phyloP scores from a whole-genome alignment of 2,329 filamentous ascomycete genomes.

The Aspergillus glaucus region DNA sequence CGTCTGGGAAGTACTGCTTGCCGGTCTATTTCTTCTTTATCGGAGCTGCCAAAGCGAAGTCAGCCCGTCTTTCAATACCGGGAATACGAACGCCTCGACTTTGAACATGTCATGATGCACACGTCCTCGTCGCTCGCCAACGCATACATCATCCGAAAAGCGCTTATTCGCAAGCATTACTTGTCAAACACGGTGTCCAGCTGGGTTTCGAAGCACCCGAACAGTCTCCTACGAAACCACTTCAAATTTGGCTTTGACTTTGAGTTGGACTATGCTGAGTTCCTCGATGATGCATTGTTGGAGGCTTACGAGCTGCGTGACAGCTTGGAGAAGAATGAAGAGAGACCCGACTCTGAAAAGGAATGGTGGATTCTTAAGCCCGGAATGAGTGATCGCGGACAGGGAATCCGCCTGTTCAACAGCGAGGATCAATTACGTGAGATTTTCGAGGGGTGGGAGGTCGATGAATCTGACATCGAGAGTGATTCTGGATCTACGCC shows the following conservation, averaged over 20 bases:
- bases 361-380: conserved; percentile 99
- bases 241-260: conserved; percentile 77
- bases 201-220: conserved; percentile 79
- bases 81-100: conserved; percentile 82
- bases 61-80: conserved; percentile 67
- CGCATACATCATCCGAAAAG: conserved; percentile 92
- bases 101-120: conserved; percentile 63
- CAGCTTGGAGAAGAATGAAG: conserved; percentile 65
- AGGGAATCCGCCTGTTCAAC: conserved; percentile 85
- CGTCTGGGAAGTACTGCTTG: conserved; percentile 52
- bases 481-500: conserved; percentile 35
- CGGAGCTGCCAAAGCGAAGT: conserved; percentile 41
- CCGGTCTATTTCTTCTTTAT: conserved; percentile 49
- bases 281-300: conserved; percentile 84
- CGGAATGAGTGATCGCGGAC: conserved; percentile 92
- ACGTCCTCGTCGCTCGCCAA: conserved; percentile 64
- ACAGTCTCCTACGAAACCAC: conserved; percentile 60
- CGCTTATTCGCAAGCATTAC: conserved; percentile 93
- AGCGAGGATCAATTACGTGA: conserved; percentile 73
- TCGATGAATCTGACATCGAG: conserved; percentile 50
- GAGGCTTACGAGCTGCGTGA: conserved; percentile 84
- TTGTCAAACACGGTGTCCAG: conserved; percentile 74
- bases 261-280: conserved; percentile 94
- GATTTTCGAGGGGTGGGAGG: conserved; percentile 92
- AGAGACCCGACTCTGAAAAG: conserved; percentile 54